These are phyloP conservation scores for Monilinia fructicola DNA, from an alignment of 2,329 filamentous ascomycete species.

Conservation along the genomic window DNA sequence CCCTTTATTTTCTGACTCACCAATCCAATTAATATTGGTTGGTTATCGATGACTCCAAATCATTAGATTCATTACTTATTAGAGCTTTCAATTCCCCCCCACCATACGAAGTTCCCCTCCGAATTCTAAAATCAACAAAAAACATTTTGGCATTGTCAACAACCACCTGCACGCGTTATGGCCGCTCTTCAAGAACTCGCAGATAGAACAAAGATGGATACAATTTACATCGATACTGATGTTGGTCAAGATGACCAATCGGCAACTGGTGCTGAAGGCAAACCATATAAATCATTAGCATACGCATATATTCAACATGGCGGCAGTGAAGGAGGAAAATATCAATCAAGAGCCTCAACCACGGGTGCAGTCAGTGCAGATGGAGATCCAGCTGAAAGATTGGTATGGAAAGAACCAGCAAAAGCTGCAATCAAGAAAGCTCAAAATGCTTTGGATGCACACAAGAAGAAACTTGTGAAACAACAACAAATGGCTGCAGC, in stretches of 20 bases:
- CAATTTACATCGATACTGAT: slow-evolving; percentile 78
- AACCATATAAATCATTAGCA: slow-evolving; percentile 79
- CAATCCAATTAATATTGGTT: slow-evolving; percentile 1
- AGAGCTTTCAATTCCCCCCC: slow-evolving; percentile 15
- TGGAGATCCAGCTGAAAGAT: slow-evolving; percentile 62
- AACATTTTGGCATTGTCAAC: neutral
- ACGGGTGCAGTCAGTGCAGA: slow-evolving; percentile 59
- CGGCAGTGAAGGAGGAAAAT: slow-evolving; percentile 54
- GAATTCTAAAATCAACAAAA: neutral
- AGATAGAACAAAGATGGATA: slow-evolving; percentile 50
- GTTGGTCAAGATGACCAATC: slow-evolving; percentile 68
- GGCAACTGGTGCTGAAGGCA: slow-evolving; percentile 66
- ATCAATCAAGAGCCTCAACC: slow-evolving; percentile 67
- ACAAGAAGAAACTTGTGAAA: slow-evolving; percentile 83
- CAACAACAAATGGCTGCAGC: slow-evolving; percentile 70
- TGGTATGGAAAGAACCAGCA: slow-evolving; percentile 77
- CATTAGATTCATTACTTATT: no score
- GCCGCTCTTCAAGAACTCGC: slow-evolving; percentile 49
- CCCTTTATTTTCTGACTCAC: slow-evolving; percentile 14
- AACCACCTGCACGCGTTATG: slow-evolving; percentile 30
- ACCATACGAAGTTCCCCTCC: slow-evolving; percentile 16
- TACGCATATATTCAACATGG: slow-evolving; percentile 72
- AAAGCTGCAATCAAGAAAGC: slow-evolving; percentile 88
- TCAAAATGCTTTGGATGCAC: slow-evolving; percentile 67
- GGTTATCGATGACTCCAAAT: slow-evolving; percentile 15